Percentiles rank a stretch among this genome's conserved stretches.
Evolutionary conservation across 192 early-diverging fungal species (phyloP).

Genomic region (Umbelopsis ramanniana): DNA sequence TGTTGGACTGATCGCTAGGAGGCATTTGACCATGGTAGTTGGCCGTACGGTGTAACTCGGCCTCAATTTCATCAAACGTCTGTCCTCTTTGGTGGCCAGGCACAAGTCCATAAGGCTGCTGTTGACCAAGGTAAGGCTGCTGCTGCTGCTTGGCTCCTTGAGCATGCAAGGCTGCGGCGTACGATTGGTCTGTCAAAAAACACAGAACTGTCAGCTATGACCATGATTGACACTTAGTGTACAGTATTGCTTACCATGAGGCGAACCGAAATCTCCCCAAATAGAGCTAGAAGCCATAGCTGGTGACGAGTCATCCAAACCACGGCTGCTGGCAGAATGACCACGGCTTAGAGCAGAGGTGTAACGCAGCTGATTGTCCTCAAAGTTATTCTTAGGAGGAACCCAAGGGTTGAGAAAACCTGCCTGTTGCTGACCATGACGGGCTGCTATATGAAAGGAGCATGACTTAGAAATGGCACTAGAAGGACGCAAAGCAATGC

Average conservation of each 20-base stretch:
- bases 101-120: slow-evolving; percentile 18
- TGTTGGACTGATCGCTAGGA: background rate
- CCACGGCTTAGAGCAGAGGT: background rate
- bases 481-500: background rate
- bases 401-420: background rate
- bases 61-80: slow-evolving; percentile 61
- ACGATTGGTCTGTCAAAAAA: slow-evolving; percentile 1
- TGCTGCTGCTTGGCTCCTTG: slow-evolving; percentile 23
- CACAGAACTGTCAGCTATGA: background rate
- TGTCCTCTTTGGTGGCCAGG: slow-evolving; percentile 36
- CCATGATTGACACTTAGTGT: background rate
- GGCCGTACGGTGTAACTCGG: slow-evolving; percentile 50
- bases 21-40: slow-evolving; percentile 27
- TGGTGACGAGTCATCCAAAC: slow-evolving; percentile 16
- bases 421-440: background rate
- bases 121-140: slow-evolving; percentile 21
- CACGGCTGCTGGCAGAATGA: background rate
- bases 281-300: slow-evolving; percentile 27
- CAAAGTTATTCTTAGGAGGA: background rate
- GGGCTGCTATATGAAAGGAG: background rate
- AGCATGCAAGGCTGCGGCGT: background rate
- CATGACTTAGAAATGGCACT: background rate
- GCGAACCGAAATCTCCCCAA: slow-evolving; percentile 36
- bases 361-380: background rate
- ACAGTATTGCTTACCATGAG: background rate